Percentiles rank a stretch among this genome's conserved stretches.
Conservation (phyloP, 2,329 filamentous ascomycete genomes). For the Westerdykella aurantiaca region DNA sequence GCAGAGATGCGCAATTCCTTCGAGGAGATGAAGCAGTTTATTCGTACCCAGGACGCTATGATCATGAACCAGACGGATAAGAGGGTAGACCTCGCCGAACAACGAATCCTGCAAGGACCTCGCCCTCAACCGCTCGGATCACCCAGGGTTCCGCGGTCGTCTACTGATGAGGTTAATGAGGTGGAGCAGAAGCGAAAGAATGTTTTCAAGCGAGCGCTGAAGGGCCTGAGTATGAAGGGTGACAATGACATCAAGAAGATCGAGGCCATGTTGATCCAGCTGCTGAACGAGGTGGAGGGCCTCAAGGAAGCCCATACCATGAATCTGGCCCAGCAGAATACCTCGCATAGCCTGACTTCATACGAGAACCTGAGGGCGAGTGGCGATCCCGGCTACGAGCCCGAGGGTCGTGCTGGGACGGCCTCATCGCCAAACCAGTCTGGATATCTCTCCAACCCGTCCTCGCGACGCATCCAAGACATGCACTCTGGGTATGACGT, state of each 20-base stretch:
- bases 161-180: conserved; percentile 49
- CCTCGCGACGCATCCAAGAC: conserved; percentile 42
- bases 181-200: conserved; percentile 75
- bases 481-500: conserved; percentile 48
- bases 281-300: conserved; percentile 84
- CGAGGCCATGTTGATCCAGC: conserved; percentile 64
- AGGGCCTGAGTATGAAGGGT: conserved; percentile 81
- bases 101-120: conserved; percentile 77
- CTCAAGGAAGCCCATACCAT: conserved; percentile 40
- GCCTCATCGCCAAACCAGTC: conserved; percentile 71
- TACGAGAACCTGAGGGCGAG: conserved; percentile 66
- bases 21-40: conserved; percentile 87
- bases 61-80: conserved; percentile 83
- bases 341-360: conserved; percentile 54
- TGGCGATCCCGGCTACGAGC: conserved; percentile 71
- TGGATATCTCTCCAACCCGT: conserved; percentile 63
- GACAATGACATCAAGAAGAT: conserved; percentile 83
- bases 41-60: conserved; percentile 82
- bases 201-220: conserved; percentile 89
- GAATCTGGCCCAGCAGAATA: conserved; percentile 25
- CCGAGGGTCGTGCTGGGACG: conserved; percentile 72
- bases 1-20: conserved; percentile 97
- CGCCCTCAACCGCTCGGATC: conserved; percentile 69
- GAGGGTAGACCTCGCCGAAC: conserved; percentile 77
- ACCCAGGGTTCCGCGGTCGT: conserved; percentile 53